Base-by-base conservation (phyloP, 1,284 basidiomycete species). In the Phylloporus sp. region DNA sequence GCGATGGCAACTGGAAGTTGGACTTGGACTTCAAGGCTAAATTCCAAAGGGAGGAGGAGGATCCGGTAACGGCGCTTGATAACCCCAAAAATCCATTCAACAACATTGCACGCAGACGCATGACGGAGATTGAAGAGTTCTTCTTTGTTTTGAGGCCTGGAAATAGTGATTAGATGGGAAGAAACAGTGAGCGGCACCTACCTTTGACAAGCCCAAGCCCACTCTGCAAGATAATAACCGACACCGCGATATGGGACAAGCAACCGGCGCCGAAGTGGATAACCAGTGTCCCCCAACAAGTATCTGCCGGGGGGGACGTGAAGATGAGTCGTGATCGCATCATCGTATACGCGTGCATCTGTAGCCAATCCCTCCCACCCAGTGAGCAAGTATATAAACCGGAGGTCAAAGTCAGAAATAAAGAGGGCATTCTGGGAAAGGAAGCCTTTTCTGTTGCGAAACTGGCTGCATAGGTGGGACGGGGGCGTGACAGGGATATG, bases 81-180 rank as follows among this genome's bases (percentile, higher is more conserved):
- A 17, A 81, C 70, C 20, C 80, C 78, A 74, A 84, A 83, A 8
- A 79, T 76, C 0, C 69, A 70, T 62, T 84, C 77, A 62, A 82
- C 69, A 15, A 80, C 73, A 70, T 84, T 83, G 0, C 74, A 66
- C 17, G 70, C 66, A 29, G 60, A 66, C 6, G 79, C 74, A 72
- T 84, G 80, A 1, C 69, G 63, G 0, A 82, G 69, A 64, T 82
- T 82, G 68, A 76, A 83, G 0, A 83, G 69, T 60, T 82, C 80
- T 63, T 82, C 58, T 5, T 68, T 54, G 53, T 74, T 69, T 15
- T 17, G 8, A 12, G 44, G 56, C 10, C 56, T 57, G 6, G 15
- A 37, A 10, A 37, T 37, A 15, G 15, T 15, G 34, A 37, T 37
- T 15, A 37, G 34, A 37, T 37, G 34, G 34, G 15, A 37, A 37